A percentile compares a stretch with the other conserved stretches of the same genome.
Conservation (phyloP, 176 grass and related monocot genomes). For the Cocos nucifera region DNA sequence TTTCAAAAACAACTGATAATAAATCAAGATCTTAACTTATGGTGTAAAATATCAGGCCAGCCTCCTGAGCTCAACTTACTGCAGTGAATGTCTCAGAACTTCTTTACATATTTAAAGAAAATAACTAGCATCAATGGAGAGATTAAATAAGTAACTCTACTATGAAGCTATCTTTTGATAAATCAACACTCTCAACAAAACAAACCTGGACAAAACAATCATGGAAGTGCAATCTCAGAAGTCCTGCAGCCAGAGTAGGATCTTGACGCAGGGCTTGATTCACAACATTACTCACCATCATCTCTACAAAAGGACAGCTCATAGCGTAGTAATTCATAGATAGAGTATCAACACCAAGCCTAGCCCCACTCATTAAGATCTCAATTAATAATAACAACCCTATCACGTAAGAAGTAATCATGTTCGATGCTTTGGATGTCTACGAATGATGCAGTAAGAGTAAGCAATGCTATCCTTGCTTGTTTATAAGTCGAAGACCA, state of each 20-base stretch:
- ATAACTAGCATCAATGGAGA: no score
- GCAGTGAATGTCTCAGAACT: no score
- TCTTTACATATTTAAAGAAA: no score
- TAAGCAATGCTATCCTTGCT: no score
- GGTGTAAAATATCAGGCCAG: no score
- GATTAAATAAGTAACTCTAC: no score
- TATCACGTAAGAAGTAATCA: constrained; percentile 22
- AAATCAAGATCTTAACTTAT: no score
- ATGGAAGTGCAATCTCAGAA: constrained; percentile 86
- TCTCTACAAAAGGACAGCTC: constrained; percentile 77
- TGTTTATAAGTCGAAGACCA: no score
- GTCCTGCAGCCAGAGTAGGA: constrained; percentile 51
- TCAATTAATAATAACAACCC: constrained; percentile 30
- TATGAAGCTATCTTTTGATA: no score
- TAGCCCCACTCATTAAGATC: constrained; percentile 21
- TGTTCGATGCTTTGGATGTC: not conserved
- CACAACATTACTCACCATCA: constrained; percentile 40
- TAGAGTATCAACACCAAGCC: constrained; percentile 33
- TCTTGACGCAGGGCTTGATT: constrained; percentile 34
- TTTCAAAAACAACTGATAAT: no score
- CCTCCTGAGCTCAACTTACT: no score
- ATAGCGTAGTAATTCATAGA: constrained; percentile 64
- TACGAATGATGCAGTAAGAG: no score
- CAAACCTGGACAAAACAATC: constrained; percentile 92
- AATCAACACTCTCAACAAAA: not conserved